Evolutionary conservation across 805 yeast genomes (phyloP).

Genomic region (Kodamaea fukazawae): DNA sequence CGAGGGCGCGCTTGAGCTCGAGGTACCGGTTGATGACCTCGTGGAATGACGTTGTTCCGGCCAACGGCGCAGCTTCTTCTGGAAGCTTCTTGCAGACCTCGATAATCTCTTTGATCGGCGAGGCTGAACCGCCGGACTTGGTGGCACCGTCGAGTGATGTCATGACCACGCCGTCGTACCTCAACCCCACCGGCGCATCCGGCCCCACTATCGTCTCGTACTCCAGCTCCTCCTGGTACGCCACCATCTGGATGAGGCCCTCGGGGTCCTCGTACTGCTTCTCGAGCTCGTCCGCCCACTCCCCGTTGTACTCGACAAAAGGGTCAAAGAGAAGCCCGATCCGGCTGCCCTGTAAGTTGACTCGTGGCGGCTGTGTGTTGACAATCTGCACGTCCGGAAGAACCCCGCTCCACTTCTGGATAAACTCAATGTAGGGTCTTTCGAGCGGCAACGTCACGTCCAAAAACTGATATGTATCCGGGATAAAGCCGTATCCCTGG

Average conservation of each 20-base stretch:
- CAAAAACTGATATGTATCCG: slow-evolving; percentile 16
- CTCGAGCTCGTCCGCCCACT: slow-evolving; percentile 20
- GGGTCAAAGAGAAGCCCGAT: slow-evolving; percentile 18
- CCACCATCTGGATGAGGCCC: slow-evolving; percentile 22
- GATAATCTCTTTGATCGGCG: slow-evolving; percentile 4
- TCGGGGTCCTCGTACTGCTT: slow-evolving; percentile 24
- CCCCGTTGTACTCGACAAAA: slow-evolving; percentile 10
- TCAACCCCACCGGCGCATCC: slow-evolving; percentile 19
- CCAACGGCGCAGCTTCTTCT: background rate
- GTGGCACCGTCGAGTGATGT: background rate
- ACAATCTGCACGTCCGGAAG: slow-evolving; percentile 26
- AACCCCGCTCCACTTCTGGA: slow-evolving; percentile 29
- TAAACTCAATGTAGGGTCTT: slow-evolving; percentile 12
- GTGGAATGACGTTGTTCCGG: background rate
- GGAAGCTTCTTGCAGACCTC: background rate
- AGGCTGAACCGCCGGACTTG: background rate
- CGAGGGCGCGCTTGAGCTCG: background rate
- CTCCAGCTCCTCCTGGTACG: slow-evolving; percentile 22
- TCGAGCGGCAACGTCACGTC: slow-evolving; percentile 12
- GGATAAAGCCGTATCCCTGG: slow-evolving; percentile 32
- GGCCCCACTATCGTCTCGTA: slow-evolving; percentile 5
- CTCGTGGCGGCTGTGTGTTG: slow-evolving; percentile 4
- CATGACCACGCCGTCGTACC: slow-evolving; percentile 6
- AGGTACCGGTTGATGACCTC: slow-evolving; percentile 2
- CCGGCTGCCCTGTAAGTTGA: slow-evolving; percentile 17